Percentiles rank a stretch among this genome's conserved stretches.
Evolutionary conservation across 176 grass and related monocot species (phyloP).

Genomic region (Alloteropsis semialata): DNA sequence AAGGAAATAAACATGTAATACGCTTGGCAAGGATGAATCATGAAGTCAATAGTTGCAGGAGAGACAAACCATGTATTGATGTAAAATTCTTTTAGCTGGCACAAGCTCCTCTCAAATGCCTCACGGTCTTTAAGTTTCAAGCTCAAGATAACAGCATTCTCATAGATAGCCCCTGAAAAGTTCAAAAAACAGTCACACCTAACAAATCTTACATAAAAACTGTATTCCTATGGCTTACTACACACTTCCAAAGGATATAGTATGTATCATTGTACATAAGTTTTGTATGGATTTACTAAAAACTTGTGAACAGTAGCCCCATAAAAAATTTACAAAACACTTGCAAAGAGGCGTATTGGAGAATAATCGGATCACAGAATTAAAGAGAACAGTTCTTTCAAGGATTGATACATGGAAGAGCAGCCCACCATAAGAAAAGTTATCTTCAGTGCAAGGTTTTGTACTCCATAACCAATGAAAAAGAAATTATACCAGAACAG

Average conservation of each 20-base stretch:
- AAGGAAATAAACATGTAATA: background rate
- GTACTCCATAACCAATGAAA: background rate
- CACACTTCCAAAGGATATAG: background rate
- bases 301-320: background rate
- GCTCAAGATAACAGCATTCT: constrained; percentile 74
- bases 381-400: background rate
- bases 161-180: constrained; percentile 67
- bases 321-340: background rate
- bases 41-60: background rate
- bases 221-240: background rate
- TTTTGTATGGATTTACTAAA: background rate
- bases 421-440: background rate
- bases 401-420: background rate
- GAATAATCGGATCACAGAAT: background rate
- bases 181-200: background rate
- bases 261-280: no score
- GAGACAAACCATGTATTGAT: constrained; percentile 62
- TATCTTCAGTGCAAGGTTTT: background rate
- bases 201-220: background rate
- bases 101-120: constrained; percentile 65
- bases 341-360: constrained; percentile 2
- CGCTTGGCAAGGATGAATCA: background rate
- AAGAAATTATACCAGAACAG: background rate
- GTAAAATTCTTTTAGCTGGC: constrained; percentile 66
- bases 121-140: constrained; percentile 58